Percentiles rank a stretch among this genome's conserved stretches.
Conservation (phyloP, 2,329 filamentous ascomycete species). For the Chrysosphaeria jannelii region DNA sequence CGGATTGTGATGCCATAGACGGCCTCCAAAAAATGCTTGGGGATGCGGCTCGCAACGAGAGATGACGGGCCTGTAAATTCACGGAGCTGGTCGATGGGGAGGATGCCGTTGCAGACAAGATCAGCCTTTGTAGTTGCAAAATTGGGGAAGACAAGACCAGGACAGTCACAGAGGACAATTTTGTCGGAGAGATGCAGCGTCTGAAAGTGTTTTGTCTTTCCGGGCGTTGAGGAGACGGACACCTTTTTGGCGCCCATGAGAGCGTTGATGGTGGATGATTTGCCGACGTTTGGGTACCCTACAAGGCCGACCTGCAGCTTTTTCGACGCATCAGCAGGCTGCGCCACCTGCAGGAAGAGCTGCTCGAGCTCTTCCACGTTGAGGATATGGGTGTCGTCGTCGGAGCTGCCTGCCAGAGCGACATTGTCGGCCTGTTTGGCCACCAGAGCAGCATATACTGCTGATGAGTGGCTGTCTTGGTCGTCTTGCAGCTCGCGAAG, state of each 20-base stretch:
- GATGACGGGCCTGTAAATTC: constrained; percentile 72
- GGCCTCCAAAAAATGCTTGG: constrained; percentile 66
- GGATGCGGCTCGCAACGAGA: constrained; percentile 61
- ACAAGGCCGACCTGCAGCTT: constrained; percentile 84
- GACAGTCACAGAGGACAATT: constrained; percentile 88
- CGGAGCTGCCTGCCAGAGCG: constrained; percentile 7
- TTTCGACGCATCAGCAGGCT: constrained; percentile 14
- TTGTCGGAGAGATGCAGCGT: constrained; percentile 79
- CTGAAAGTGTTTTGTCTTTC: constrained; percentile 98
- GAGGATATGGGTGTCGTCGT: constrained; percentile 46
- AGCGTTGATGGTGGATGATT: constrained; percentile 96
- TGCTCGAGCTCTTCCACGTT: constrained; percentile 80
- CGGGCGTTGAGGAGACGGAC: constrained; percentile 84
- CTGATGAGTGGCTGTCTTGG: too few species aligned
- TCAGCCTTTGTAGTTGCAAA: constrained; percentile 93
- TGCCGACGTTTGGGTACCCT: constrained; percentile 95
- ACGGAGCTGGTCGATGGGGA: constrained; percentile 86
- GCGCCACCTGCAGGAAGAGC: constrained; percentile 49
- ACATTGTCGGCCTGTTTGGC: constrained; percentile 4
- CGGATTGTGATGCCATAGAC: constrained; percentile 79
- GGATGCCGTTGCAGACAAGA: constrained; percentile 74
- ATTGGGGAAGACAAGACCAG: constrained; percentile 93
- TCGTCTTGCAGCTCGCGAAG: constrained; percentile 25
- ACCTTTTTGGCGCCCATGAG: constrained; percentile 97
- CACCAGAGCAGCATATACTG: constrained; percentile 7